Conservation (phyloP, 805 yeast species). For the Starmerella sp. region DNA sequence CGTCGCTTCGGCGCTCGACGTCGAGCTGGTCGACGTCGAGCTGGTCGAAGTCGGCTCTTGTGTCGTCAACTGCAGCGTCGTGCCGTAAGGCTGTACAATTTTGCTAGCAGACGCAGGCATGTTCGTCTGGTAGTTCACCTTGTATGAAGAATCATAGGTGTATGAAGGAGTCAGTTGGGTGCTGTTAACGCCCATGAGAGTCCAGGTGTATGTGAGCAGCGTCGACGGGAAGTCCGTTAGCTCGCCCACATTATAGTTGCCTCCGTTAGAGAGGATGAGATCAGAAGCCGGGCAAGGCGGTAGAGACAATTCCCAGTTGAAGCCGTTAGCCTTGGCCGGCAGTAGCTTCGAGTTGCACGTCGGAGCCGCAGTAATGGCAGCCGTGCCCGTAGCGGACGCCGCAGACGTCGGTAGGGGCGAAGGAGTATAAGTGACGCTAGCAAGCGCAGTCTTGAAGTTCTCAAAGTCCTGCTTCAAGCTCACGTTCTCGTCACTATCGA, state of each 20-base stretch:
- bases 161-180: slow-evolving; percentile 19
- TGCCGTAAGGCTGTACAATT: background rate
- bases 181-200: slow-evolving; percentile 27
- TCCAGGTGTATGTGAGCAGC: slow-evolving; percentile 22
- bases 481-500: slow-evolving; percentile 40
- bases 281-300: slow-evolving; percentile 31
- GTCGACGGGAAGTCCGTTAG: slow-evolving; percentile 24
- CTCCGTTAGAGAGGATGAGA: slow-evolving; percentile 31
- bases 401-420: slow-evolving; percentile 14
- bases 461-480: slow-evolving; percentile 46
- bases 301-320: slow-evolving; percentile 23
- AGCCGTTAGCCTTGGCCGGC: slow-evolving; percentile 4
- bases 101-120: slow-evolving; percentile 13
- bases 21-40: background rate
- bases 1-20: slow-evolving; percentile 12
- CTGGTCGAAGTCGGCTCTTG: background rate
- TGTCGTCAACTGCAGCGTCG: background rate
- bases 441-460: slow-evolving; percentile 44
- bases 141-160: slow-evolving; percentile 19
- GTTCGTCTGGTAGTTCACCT: slow-evolving; percentile 24
- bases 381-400: slow-evolving; percentile 12
- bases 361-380: slow-evolving; percentile 19
- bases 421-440: slow-evolving; percentile 34
- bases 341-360: slow-evolving; percentile 13
- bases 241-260: slow-evolving; percentile 31